Base-by-base conservation (phyloP, 345 rosid genomes). In the Murraya koenigii region DNA sequence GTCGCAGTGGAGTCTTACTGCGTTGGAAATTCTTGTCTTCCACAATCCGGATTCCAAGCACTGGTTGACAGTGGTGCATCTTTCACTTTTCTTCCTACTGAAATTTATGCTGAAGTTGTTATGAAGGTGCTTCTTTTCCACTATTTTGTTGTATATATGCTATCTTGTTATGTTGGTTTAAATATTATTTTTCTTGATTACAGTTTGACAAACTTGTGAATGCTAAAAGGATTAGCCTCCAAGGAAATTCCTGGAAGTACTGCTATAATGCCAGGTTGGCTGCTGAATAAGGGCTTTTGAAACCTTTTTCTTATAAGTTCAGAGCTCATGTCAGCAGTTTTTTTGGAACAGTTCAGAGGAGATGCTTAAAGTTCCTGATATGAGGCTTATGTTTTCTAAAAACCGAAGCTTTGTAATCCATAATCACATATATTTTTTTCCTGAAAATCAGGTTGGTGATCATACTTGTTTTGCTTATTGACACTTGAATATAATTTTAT, bases 191-290 rank as follows among this genome's bases (percentile, higher is more conserved):
- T 55, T 75, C 22, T 8, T 55, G 14, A 66, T 68, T 69, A 36
- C 82, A 85, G 88, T 85, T 85, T 80, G 82, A 82, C 71, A 80
- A 80, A 64, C 84, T 78, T 75, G 82, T 85, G 62, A 66, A 61
- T 64, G 78, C 82, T 59, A 66, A 36, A 76, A 85, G 84, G 47
- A 69, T 78, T 52, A 78, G 39, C 79, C 25, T 17, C 66, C 78
- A 62, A 69, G 84, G 78, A 32, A 72, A 44, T 28, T 69, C 78
- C 25, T 85, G 82, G 82, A 70, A 85, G 68, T 82, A 75, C 67
- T 85, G 88, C 66, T 80, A 85, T 52, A 85, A 82, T 75, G 64
- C 81, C 80, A 85, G 85, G 88, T 82, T 72, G 66, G 74, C 47
- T 77, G 61, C 63, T 79, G 32, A 35, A 52, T 69, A 49, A 15